These are phyloP conservation scores for Phytophthora chlamydospora DNA, from an alignment of 352 stramenopile genomes.

Conservation along the genomic window DNA sequence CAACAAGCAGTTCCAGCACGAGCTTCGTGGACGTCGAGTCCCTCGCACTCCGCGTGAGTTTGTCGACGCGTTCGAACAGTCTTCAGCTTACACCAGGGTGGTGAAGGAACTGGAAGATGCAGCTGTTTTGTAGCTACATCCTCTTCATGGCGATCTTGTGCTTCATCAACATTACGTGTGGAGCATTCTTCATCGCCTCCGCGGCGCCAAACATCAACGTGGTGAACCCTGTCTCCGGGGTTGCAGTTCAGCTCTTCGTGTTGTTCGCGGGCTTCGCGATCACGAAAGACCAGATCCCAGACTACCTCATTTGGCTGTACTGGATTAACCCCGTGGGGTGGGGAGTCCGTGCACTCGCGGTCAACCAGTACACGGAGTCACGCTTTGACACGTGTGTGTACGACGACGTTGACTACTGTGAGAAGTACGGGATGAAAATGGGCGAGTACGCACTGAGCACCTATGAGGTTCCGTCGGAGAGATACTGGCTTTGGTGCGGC, in stretches of 20 bases:
- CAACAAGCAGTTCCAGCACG: constrained; percentile 43
- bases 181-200: constrained; percentile 22
- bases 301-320: constrained; percentile 29
- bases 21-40: constrained; percentile 4
- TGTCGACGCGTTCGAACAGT: constrained; percentile 12
- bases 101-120: constrained; percentile 5
- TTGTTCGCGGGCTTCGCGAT: constrained; percentile 23
- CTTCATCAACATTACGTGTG: constrained; percentile 15
- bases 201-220: constrained; percentile 18
- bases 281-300: constrained; percentile 30
- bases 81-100: not conserved
- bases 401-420: constrained; percentile 34
- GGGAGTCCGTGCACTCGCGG: constrained; percentile 22
- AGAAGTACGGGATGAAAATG: constrained; percentile 24
- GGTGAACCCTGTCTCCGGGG: constrained; percentile 12
- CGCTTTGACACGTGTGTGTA: constrained; percentile 37
- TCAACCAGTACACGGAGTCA: constrained; percentile 33
- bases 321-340: constrained; percentile 28
- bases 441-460: constrained; percentile 23
- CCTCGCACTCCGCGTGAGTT: constrained; percentile 19
- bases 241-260: constrained; percentile 13
- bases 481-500: constrained; percentile 31
- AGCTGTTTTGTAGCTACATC: constrained; percentile 7
- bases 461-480: constrained; percentile 24
- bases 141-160: constrained; percentile 21